Evolutionary conservation across 768 basidiomycete genomes (phyloP).

Genomic region (Podaxis mareebaensis): DNA sequence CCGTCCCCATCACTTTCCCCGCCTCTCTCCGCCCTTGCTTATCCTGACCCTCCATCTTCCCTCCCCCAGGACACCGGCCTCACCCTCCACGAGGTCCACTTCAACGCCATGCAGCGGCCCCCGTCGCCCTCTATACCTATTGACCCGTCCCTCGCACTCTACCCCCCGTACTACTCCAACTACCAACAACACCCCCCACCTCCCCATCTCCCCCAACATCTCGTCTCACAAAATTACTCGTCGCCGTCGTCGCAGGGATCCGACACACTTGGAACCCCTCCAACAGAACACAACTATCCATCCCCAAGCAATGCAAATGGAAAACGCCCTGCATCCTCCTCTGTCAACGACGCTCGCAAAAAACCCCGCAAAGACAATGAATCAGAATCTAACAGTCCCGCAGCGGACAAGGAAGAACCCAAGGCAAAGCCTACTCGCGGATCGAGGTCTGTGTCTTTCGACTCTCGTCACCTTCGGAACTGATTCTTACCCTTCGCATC

Average conservation of each 20-base stretch:
- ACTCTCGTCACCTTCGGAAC: background rate
- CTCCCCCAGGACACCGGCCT: slow-evolving; percentile 30
- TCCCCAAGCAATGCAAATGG: slow-evolving; percentile 55
- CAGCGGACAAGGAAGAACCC: slow-evolving; percentile 59
- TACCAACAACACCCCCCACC: slow-evolving; percentile 48
- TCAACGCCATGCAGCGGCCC: slow-evolving; percentile 52
- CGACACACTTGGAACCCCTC: slow-evolving; percentile 73
- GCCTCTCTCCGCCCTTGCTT: slow-evolving; percentile 18
- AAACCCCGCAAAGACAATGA: slow-evolving; percentile 67
- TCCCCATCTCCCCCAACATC: slow-evolving; percentile 50
- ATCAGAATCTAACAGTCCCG: slow-evolving; percentile 48
- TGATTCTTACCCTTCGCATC: slow-evolving; percentile 18
- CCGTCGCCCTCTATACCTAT: slow-evolving; percentile 65
- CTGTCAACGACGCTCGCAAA: slow-evolving; percentile 48
- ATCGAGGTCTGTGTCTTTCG: slow-evolving; percentile 57
- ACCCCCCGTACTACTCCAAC: slow-evolving; percentile 63
- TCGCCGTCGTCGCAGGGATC: slow-evolving; percentile 83
- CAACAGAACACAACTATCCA: slow-evolving; percentile 60
- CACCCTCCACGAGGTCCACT: slow-evolving; percentile 44
- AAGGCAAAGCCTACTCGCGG: slow-evolving; percentile 87
- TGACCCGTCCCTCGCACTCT: slow-evolving; percentile 71
- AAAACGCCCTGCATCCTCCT: slow-evolving; percentile 63
- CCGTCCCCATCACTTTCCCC: slow-evolving; percentile 30
- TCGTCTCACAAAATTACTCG: slow-evolving; percentile 59
- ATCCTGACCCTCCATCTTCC: slow-evolving; percentile 27